Evolutionary conservation across 108 stramenopile species (phyloP), one percentile per base, ranked within the genome.

Genomic region (Nitzschia sp.): DNA sequence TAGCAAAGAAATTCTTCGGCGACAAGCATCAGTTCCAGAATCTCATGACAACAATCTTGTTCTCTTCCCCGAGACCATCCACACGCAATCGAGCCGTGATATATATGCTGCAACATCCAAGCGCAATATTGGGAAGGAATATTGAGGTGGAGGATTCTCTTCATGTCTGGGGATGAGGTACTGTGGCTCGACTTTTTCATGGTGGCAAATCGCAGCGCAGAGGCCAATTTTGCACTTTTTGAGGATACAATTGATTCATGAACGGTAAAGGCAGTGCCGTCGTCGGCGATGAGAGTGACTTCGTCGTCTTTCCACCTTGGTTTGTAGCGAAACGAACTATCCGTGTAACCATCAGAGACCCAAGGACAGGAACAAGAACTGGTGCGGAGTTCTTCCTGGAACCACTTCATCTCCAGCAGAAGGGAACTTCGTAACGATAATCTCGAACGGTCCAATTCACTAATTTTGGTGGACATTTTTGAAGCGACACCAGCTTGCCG

Each of bases 1-100:
- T 79, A 84, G 45, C 81, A 81, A 22, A 93, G 59, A 60, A 78
- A 90, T 58, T 93, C 88, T 78, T 90, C 87, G 9, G 85, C 88
- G 31, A 93, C 25, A 5, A 86, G 19, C 54, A 85, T 76, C n/a
- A 90, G 53, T 11, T 90, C 85, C 35, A 90, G 55, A 4, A 93
- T 67, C 27, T 85, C 80, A 53, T 67, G 47, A 52, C 79, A 80
- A 32, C 63, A 27, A 26, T 69, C 56, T 54, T 45, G 53, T 45
- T 35, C 16, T 50, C 33, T 16, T 66, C 53, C 13, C 69, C 46
- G 13, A 0, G 69, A 57, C 66, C 84, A 80, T 0, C 85, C 85
- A 45, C 60, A 71, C 22, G 50, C 58, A 9, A 92, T 75, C 1
- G 89, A 88, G 6, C 89, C 89, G 68, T 88, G 87, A 64, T 93